These are phyloP conservation scores for Rhodotorula babjevae DNA, from an alignment of 768 basidiomycete species.

Conservation along the genomic window DNA sequence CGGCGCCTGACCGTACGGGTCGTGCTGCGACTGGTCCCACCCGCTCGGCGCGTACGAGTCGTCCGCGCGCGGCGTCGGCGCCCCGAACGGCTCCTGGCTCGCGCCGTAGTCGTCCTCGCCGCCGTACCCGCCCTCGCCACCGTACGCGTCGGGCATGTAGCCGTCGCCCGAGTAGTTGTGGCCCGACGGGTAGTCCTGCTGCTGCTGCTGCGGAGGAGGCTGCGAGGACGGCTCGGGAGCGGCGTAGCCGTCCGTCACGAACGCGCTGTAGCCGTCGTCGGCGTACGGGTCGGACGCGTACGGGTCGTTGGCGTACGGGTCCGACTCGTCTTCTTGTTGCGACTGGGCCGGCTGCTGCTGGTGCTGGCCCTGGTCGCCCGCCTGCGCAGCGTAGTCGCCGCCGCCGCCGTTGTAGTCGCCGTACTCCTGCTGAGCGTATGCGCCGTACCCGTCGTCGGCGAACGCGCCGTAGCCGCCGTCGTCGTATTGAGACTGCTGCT, in stretches of 20 bases:
- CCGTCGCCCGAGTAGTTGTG: too few species aligned
- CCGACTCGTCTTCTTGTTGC: background rate
- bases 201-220: conserved; percentile 4
- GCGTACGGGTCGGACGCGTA: conserved; percentile 3
- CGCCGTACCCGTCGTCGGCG: background rate
- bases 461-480: too few species aligned
- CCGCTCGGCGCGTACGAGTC: background rate
- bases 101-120: background rate
- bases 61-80: background rate
- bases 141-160: too few species aligned
- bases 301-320: conserved; percentile 13
- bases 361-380: background rate
- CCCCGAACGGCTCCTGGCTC: background rate
- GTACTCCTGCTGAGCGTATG: background rate
- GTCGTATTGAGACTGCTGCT: too few species aligned
- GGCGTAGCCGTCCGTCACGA: background rate
- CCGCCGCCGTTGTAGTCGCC: background rate
- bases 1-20: background rate
- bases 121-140: background rate
- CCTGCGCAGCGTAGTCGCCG: background rate
- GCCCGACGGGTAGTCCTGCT: background rate
- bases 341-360: background rate
- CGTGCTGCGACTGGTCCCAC: background rate
- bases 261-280: background rate
- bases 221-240: background rate